A percentile compares a stretch with the other conserved stretches of the same genome.
Evolutionary conservation across 2,329 filamentous ascomycete species (phyloP).

Genomic region (Stagonosporopsis cucurbitacearum): DNA sequence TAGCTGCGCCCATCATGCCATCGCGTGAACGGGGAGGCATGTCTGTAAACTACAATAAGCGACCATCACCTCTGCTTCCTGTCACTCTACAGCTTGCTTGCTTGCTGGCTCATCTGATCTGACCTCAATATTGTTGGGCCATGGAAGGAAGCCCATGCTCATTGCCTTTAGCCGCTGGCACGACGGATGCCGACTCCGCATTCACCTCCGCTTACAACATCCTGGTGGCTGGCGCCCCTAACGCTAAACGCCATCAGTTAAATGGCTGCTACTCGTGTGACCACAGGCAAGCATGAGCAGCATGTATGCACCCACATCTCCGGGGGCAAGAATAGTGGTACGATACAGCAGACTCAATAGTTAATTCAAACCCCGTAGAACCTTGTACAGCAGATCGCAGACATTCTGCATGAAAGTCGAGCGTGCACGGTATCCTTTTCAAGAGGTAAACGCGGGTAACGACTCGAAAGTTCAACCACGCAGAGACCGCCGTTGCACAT

Average conservation of each 20-base stretch:
- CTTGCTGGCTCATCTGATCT: not conserved
- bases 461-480: not conserved
- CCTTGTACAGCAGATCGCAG: not conserved
- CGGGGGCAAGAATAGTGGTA: not conserved
- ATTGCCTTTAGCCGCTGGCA: constrained; percentile 12
- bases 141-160: not conserved
- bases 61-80: not conserved
- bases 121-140: not conserved
- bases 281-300: constrained; percentile 6
- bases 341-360: not conserved
- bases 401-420: not conserved
- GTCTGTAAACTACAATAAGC: not conserved
- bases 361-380: not conserved
- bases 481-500: not conserved
- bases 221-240: constrained; percentile 12
- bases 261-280: constrained; percentile 9
- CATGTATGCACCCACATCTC: not conserved
- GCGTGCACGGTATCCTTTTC: not conserved
- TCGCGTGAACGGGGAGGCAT: constrained; percentile 10
- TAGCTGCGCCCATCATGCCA: not conserved
- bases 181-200: constrained; percentile 18
- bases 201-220: constrained; percentile 12
- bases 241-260: constrained; percentile 14
- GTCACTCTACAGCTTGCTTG: not conserved
- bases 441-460: not conserved